phyloP scores from a whole-genome alignment of 768 basidiomycete species.

The Xanthoconium stramineum region DNA sequence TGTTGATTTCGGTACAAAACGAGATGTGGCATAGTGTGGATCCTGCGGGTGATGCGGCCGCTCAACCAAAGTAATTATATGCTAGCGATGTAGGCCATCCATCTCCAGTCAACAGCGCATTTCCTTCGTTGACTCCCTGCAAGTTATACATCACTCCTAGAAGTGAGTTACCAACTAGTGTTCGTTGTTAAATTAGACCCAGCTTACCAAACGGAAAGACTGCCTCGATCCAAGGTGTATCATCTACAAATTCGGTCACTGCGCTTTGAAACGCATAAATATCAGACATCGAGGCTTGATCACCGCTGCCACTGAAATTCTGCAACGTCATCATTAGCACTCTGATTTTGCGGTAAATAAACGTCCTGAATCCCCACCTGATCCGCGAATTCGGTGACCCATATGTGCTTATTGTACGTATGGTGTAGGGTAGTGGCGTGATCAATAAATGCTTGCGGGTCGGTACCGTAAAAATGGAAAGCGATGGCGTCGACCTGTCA shows the following conservation, averaged over 20 bases:
- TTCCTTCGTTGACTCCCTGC: constrained; percentile 51
- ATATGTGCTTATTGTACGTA: constrained; percentile 45
- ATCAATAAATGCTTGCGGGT: constrained; percentile 44
- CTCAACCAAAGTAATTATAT: constrained; percentile 43
- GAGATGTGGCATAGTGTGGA: background rate
- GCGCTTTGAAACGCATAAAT: constrained; percentile 48
- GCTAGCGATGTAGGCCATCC: constrained; percentile 57
- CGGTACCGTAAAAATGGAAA: constrained; percentile 70
- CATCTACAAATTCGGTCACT: constrained; percentile 46
- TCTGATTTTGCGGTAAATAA: background rate
- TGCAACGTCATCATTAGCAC: constrained; percentile 20
- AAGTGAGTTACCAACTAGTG: background rate
- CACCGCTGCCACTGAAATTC: constrained; percentile 50
- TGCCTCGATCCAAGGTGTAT: constrained; percentile 32
- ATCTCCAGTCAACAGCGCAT: constrained; percentile 47
- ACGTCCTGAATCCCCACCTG: constrained; percentile 36
- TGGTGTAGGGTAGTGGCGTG: constrained; percentile 51
- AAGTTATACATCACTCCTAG: constrained; percentile 55
- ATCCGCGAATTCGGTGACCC: constrained; percentile 73
- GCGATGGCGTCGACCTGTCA: constrained; percentile 59
- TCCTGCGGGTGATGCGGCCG: background rate
- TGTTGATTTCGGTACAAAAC: constrained; percentile 9
- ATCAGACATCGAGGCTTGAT: constrained; percentile 39
- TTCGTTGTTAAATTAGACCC: background rate
- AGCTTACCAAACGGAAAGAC: constrained; percentile 64